Evolutionary conservation across 441 rosid genomes (phyloP), one percentile per base, ranked within the genome.

Genomic region (Erysimum pusillum): DNA sequence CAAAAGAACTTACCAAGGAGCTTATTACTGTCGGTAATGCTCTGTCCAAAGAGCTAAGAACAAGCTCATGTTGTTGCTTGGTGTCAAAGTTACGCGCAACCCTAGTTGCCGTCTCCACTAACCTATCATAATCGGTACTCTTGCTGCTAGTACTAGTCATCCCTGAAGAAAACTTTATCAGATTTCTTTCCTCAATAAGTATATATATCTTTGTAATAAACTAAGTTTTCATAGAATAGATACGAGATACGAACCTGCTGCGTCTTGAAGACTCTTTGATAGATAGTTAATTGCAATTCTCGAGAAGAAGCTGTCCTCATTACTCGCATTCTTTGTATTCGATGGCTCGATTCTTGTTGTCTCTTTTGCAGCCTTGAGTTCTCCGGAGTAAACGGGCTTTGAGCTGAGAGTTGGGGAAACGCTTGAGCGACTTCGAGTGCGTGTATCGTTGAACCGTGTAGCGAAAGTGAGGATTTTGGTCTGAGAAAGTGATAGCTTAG

Each of bases 91-190:
- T 89, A 78, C 72, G 52, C 1, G 86, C 84, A 46, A 84, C 87
- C 35, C 84, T 89, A 44, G 60, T 65, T 0, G 97, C 82, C 53
- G 93, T 87, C 80, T 90, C 95, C 57, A 91, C 91, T 89, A 95
- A 79, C 80, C 91, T 82, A 48, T 87, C 92, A 35, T 91, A 95
- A 5, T 91, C 96, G 10, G 71, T 81, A 79, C 77, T 80, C 58
- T 22, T 54, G 74, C 63, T 92, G 61, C 72, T 82, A 58, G 34
- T 42, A 78, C 79, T 88, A 49, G 71, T 79, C 62, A 88, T 12
- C 53, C 98, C 98, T 95, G 83, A 83, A 58, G 9, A 75, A 6
- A n/a, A 7, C 2, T 2, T 31, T 34, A 11, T 38, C 35, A 54
- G 39, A 12, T 20, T 36, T 63, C 20, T 68, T 36, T 25, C 22